Evolutionary conservation across 2,329 filamentous ascomycete species (phyloP), one percentile per base, ranked within the genome.

Genomic region (Rhytidhysteron rufulum): DNA sequence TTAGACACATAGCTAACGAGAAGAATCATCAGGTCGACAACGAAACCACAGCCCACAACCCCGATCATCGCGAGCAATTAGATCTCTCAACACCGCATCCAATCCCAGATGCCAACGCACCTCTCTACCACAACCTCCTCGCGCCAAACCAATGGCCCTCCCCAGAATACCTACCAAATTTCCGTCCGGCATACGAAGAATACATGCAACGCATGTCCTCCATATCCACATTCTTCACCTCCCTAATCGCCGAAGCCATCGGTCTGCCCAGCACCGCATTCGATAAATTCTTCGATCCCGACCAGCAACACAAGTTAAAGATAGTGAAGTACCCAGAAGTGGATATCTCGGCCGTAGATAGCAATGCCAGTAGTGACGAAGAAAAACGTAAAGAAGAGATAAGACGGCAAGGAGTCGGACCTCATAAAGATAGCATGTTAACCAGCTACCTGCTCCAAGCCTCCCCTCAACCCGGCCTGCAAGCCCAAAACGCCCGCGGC

Each of bases 381-480:
- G 63, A 66, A 17, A 58, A 51, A 20, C 67, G 60, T 42, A 68
- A 71, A 40, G 67, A 65, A 42, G 80, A 83, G 51, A 80, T 69
- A 25, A 67, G 64, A 71, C 52, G 84, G 1, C 76, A 79, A 51
- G 76, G 76, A 20, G 76, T 90, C 0, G 87, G 86, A 0, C 86
- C 87, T 24, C 86, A 91, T 70, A 91, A 91, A 65, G 87, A 91
- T 63, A 85, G 80, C 53, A 91, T 93, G 86, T 73, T 93, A 45
- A 84, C 83, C 7, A 85, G 79, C 48, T 94, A 91, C 62, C 73
- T 95, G 31, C 73, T 94, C 34, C 88, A 95, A 69, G 87, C 86
- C 11, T 85, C 79, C 38, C 59, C 73, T n/a, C 88, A 94, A 62
- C 73, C 69, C 19, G 87, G 88, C 0, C 69, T 95, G 47, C 88